A percentile compares a stretch with the other conserved stretches of the same genome.
These are phyloP conservation scores for Fusarium solani-melongenae DNA, from an alignment of 2,329 filamentous ascomycete genomes.

Conservation along the genomic window DNA sequence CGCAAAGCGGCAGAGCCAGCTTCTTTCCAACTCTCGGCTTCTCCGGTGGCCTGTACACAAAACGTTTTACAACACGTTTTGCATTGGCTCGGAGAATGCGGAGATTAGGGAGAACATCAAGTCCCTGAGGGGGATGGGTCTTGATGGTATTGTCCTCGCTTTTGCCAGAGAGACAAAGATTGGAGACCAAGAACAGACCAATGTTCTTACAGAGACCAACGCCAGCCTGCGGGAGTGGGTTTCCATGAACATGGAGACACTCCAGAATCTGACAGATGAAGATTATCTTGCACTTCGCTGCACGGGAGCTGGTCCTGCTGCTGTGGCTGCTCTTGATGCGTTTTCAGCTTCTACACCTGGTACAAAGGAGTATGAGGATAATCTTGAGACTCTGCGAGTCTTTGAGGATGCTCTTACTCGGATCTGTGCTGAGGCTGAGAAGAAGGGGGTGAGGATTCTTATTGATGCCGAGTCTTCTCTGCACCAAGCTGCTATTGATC, in stretches of 20 bases:
- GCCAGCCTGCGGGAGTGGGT: conserved; percentile 5
- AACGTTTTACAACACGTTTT: conserved; percentile 13
- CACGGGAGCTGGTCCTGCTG: conserved; percentile 11
- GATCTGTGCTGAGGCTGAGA: neutral
- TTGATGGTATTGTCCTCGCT: conserved; percentile 12
- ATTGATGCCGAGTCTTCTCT: conserved; percentile 17
- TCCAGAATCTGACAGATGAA: neutral
- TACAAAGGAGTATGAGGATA: neutral
- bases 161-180: conserved; percentile 13
- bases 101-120: conserved; percentile 5
- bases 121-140: neutral
- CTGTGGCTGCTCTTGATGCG: conserved; percentile 9
- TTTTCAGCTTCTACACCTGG: conserved; percentile 2
- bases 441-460: conserved; percentile 8
- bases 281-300: conserved; percentile 11
- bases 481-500: conserved; percentile 9
- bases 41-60: conserved; percentile 3
- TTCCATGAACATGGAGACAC: conserved; percentile 10
- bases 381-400: neutral
- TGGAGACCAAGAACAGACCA: neutral
- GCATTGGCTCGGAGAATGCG: conserved; percentile 6
- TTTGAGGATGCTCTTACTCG: conserved; percentile 7
- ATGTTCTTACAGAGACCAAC: neutral
- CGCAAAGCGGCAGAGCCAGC: neutral
- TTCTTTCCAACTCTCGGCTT: conserved; percentile 3